Evolutionary conservation across 192 early-diverging fungal species (phyloP), one percentile per base, ranked within the genome.

Genomic region (Spinellus fusiger): DNA sequence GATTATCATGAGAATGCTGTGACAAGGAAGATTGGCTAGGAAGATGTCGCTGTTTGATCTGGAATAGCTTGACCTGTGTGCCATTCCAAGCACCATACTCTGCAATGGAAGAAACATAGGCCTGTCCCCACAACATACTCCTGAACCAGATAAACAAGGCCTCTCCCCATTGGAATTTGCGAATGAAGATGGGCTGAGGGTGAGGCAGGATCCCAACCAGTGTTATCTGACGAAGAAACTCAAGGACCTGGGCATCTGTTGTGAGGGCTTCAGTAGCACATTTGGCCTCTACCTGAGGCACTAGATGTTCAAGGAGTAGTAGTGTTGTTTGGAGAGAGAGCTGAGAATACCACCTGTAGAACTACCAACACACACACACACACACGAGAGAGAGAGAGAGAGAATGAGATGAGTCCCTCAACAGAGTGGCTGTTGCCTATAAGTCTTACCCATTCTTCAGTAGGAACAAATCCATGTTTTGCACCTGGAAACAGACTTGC

Each of bases 251-350:
- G 5, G 80, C 71, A 27, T 92, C 89, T 22, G 80, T 78, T 38
- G 85, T 84, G 27, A 84, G 65, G 5, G 74, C 66, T 47, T 89
- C 79, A 6, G 74, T 61, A 9, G 84, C 65, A 48, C 82, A 85
- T 20, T 81, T 71, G 10, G 71, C 70, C 56, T 93, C 86, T 23
- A 95, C 80, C 35, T 82, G 83, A 5, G 83, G 87, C 2, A 84
- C 80, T 0, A 93, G 75, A 7, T 83, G 64, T 18, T 85, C 78
- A 5, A 89, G 68, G 8, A 93, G 75, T 4, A 74, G 70, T 16
- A 91, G 69, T 12, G 94, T 68, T 16, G 86, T 80, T 26, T 77
- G 75, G 5, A 96, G 73, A 16, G 90, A 89, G 16, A 96, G 68
- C 46, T 86, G 80, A 0, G 76, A 68, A 28, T 82, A 75, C 89